Conservation (phyloP, 1,284 basidiomycete species). For the Sporisorium reilianum region DNA sequence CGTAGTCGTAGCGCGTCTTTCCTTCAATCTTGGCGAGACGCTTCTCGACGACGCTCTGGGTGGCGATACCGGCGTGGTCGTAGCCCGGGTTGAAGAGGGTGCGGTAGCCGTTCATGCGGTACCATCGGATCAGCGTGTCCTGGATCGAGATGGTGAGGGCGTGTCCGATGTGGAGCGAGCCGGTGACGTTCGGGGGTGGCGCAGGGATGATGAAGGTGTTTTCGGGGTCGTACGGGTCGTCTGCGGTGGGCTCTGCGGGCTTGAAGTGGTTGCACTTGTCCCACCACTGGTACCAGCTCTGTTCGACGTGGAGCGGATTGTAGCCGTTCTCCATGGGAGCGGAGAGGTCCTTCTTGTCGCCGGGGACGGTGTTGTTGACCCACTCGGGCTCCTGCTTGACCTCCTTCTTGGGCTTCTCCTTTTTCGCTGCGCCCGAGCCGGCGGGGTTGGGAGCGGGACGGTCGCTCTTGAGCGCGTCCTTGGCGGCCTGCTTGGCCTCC, state of each 20-base stretch:
- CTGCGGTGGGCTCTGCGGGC: slow-evolving; percentile 72
- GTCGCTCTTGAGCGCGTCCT: slow-evolving; percentile 64
- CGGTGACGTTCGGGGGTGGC: slow-evolving; percentile 99
- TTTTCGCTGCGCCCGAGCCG: slow-evolving; percentile 54
- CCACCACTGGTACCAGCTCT: slow-evolving; percentile 99
- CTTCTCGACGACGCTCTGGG: slow-evolving; percentile 97
- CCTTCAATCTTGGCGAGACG: slow-evolving; percentile 86
- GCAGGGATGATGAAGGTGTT: slow-evolving; percentile 85
- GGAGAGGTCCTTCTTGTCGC: slow-evolving; percentile 75
- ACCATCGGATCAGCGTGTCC: slow-evolving; percentile 74
- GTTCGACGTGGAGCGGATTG: slow-evolving; percentile 93
- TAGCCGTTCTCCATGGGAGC: slow-evolving; percentile 89
- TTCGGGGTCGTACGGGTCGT: slow-evolving; percentile 65
- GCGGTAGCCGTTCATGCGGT: slow-evolving; percentile 88
- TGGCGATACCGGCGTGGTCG: slow-evolving; percentile 98
- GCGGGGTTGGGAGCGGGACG: slow-evolving; percentile 42
- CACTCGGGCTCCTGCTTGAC: slow-evolving; percentile 64
- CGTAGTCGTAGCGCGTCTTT: slow-evolving; percentile 90
- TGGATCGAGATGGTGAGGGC: slow-evolving; percentile 93
- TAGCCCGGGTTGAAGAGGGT: slow-evolving; percentile 93
- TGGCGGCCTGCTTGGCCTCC: slow-evolving; percentile 61
- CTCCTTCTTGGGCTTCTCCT: slow-evolving; percentile 68
- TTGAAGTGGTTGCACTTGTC: slow-evolving; percentile 87
- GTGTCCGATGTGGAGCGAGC: slow-evolving; percentile 95
- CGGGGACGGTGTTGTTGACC: slow-evolving; percentile 62